These are phyloP conservation scores for Phaeoacremonium minimum DNA, from an alignment of 2,329 filamentous ascomycete species.

Conservation along the genomic window DNA sequence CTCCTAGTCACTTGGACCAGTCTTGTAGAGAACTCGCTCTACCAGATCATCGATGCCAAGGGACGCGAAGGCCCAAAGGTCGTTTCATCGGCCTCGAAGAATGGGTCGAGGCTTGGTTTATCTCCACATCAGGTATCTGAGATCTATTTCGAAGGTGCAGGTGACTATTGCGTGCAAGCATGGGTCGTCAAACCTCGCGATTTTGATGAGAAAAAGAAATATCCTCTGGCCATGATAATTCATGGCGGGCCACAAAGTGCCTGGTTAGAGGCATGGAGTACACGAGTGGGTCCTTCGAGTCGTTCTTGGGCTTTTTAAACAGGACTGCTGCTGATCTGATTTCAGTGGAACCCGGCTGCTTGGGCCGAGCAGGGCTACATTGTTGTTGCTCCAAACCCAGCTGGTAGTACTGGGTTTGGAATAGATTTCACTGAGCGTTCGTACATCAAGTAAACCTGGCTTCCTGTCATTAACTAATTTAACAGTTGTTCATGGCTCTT, in stretches of 20 bases:
- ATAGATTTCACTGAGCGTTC: slow-evolving; percentile 23
- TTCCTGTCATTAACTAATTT: slow-evolving; percentile 11
- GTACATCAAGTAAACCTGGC: slow-evolving; percentile 13
- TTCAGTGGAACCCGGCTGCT: slow-evolving; percentile 47
- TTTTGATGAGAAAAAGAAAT: slow-evolving; percentile 28
- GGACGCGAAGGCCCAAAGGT: slow-evolving; percentile 13
- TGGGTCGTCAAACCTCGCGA: slow-evolving; percentile 32
- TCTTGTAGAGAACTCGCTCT: slow-evolving; percentile 31
- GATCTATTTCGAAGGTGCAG: slow-evolving; percentile 32
- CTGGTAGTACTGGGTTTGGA: slow-evolving; percentile 54
- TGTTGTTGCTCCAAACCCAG: slow-evolving; percentile 54
- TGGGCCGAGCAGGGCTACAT: slow-evolving; percentile 60
- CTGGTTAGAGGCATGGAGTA: slow-evolving; percentile 51
- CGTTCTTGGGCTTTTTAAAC: too few relatives aligned
- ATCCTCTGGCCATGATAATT: slow-evolving; percentile 30
- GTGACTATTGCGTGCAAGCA: slow-evolving; percentile 28
- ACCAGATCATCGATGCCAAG: slow-evolving; percentile 25
- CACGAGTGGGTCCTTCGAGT: slow-evolving; percentile 24
- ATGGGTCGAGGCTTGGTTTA: slow-evolving; percentile 26
- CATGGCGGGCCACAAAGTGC: slow-evolving; percentile 37
- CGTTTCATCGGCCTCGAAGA: slow-evolving; percentile 23
- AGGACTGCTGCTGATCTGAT: too few relatives aligned
- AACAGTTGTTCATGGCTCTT: slow-evolving; percentile 40
- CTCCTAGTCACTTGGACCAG: slow-evolving; percentile 31
- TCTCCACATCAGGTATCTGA: slow-evolving; percentile 30